Base-by-base conservation (phyloP, 306 rosid genomes). In the Fragaria nilgerrensis region DNA sequence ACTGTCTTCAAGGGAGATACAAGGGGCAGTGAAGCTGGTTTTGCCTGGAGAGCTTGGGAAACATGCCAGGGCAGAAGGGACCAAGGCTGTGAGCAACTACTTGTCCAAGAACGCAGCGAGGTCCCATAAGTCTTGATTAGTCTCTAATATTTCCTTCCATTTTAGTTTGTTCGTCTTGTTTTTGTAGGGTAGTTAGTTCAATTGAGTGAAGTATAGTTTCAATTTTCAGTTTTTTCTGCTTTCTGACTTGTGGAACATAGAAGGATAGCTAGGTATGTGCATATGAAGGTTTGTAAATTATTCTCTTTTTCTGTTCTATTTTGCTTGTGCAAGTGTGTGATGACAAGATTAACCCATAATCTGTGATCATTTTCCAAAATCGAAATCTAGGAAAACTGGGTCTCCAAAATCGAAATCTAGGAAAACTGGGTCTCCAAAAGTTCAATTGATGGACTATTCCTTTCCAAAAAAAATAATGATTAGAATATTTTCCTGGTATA, bases 31-130 rank as follows among this genome's bases (percentile, higher is more conserved):
- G 41, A 81, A 72, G 83, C 85, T 93, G 41, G 91, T 89, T 66
- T 81, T 90, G 23, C 92, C 90, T 0, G 90, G 94, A 0, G 92
- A 91, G 58, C 92, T 88, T 69, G 89, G 93, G 22, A 88, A 70
- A 59, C 96, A 93, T 74, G 98, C 93, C 74, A 70, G 85, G 73
- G 92, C 92, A 5, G 95, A 93, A 81, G 93, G 94, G 55, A 70
- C 82, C 4, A 90, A 90, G 78, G 96, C 91, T 53, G 85, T 89
- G 3, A 76, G 79, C 34, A 79, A 72, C 5, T 87, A 80, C 32
- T 55, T 78, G 7, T 75, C 85, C 71, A 13, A 68, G 76, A 47
- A 39, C 73, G 49, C 49, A 41, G 63, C 64, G 50, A 1, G n/a
- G 0, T 20, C 65, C 9, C 15, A 27, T 1, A 50, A 58, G 73